Base-by-base conservation (phyloP, 306 rosid genomes). In the Vicia villosa region DNA sequence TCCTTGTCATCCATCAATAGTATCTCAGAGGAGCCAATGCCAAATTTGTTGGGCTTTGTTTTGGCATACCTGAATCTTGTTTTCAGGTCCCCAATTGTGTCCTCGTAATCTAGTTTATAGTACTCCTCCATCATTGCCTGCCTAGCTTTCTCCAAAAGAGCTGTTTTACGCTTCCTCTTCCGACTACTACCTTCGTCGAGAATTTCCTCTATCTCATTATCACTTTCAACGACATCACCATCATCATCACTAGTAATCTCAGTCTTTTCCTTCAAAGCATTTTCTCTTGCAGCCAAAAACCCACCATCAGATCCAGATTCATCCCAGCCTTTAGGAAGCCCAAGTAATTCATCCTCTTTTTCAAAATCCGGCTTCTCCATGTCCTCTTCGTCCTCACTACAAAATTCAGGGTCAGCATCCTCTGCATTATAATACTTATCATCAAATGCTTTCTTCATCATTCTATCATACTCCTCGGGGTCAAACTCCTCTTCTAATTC, bases 61-160 rank as follows among this genome's bases (percentile, higher is more conserved):
- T 94, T 94, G 12, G 95, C 86, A 58, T 94, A 91, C 88, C 86
- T 88, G 82, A 94, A 94, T 79, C 99, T 78, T 7, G 99, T 89
- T 81, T 88, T 94, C 82, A 94, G 64, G 74, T 94, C 99, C 43
- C 91, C 97, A 69, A 94, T 81, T 28, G 95, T 80, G 79, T 84
- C 97, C 82, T 94, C 99, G 5, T 87, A 91, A 77, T 94, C 97
- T 74, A 94, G 71, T 45, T 87, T 86, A 79, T 88, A 89, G 72
- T 88, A 94, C 74, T 94, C 99, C 50, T 94, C 97, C 96, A 94
- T 80, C 96, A 88, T 84, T 51, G 84, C 87, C 63, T 81, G 81
- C 68, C 88, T 88, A 50, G 96, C 97, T 84, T 83, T 94, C 83
- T 84, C 88, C 86, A 91, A 80, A 57, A 91, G 79, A 65, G 96